Base-by-base conservation (phyloP, 2,329 filamentous ascomycete genomes). In the Ceratocystis lukuohia region DNA sequence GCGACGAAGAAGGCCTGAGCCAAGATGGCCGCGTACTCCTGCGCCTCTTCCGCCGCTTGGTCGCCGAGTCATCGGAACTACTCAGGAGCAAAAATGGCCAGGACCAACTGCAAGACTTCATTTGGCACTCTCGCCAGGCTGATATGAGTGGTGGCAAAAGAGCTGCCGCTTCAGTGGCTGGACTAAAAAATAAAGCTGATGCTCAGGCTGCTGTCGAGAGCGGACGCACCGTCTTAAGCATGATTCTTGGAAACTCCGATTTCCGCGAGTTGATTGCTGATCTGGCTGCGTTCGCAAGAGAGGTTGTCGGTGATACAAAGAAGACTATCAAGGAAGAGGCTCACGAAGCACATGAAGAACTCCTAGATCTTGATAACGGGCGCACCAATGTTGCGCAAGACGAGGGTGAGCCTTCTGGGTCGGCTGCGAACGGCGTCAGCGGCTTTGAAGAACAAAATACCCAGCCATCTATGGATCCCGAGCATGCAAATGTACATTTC, bases 101-200 rank as follows among this genome's bases (percentile, higher is more conserved):
- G 17, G 91, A 97, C 75, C 88, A 96, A 74, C 84, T 97, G 20
- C 93, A 97, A 74, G 90, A 96, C 71, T 89, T 96, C 69, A 80
- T 96, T 48, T 96, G 91, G 91, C 91, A 87, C 71, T 75, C 96
- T 61, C 79, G 85, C 69, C 88, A 89, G 73, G 86, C 90, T n/a
- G 82, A 83, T 44, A 77, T 94, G 5, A 82, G 82, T 1, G 76
- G 93, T 2, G 86, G 92, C 71, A 79, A 85, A 1, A 79, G 83
- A 20, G 82, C 89, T 68, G 77, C 92, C 57, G 80, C 82, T 1
- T 76, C 82, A 62, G 87, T 85, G 2, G 80, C 80, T 62, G 81
- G 80, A 70, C 83, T 83, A 20, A 88, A 85, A 74, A 80, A 82
- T 3, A 86, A 83, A 71, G 88, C 88, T 22, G 86, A 93, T 75